A percentile compares a stretch with the other conserved stretches of the same genome.
Evolutionary conservation across 768 basidiomycete species (phyloP).

Genomic region (Hypsizygus marmoreus): DNA sequence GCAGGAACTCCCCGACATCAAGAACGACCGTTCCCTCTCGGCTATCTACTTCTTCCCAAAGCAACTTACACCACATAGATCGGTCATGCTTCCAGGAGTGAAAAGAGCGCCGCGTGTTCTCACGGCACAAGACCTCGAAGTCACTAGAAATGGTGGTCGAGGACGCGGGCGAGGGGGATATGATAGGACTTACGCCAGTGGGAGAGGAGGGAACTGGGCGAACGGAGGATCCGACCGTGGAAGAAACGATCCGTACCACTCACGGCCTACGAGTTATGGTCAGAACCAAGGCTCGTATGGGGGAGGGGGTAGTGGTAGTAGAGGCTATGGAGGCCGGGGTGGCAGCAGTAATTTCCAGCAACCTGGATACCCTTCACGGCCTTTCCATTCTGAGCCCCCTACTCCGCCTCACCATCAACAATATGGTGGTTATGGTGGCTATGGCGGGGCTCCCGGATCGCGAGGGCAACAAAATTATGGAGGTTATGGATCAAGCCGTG

Average conservation of each 20-base stretch:
- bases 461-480: constrained; percentile 27
- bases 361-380: constrained; percentile 32
- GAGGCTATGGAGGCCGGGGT: constrained; percentile 32
- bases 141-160: constrained; percentile 55
- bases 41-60: constrained; percentile 88
- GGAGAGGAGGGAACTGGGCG: constrained; percentile 37
- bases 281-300: constrained; percentile 26
- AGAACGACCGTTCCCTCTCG: constrained; percentile 85
- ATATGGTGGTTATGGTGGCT: constrained; percentile 35
- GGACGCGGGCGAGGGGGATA: constrained; percentile 49
- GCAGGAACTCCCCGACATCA: constrained; percentile 73
- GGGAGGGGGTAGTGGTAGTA: constrained; percentile 20
- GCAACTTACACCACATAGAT: constrained; percentile 84
- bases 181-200: constrained; percentile 38
- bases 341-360: constrained; percentile 35
- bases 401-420: constrained; percentile 25
- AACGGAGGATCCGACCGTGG: constrained; percentile 33
- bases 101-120: constrained; percentile 61
- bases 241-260: constrained; percentile 50
- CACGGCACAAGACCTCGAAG: constrained; percentile 70
- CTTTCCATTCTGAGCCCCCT: constrained; percentile 28
- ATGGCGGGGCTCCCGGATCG: constrained; percentile 19
- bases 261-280: constrained; percentile 41
- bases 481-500: constrained; percentile 26
- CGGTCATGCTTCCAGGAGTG: constrained; percentile 76